Evolutionary conservation across 2,329 filamentous ascomycete genomes (phyloP), one percentile per base, ranked within the genome.

Genomic region (Colletotrichum euphorbiae): DNA sequence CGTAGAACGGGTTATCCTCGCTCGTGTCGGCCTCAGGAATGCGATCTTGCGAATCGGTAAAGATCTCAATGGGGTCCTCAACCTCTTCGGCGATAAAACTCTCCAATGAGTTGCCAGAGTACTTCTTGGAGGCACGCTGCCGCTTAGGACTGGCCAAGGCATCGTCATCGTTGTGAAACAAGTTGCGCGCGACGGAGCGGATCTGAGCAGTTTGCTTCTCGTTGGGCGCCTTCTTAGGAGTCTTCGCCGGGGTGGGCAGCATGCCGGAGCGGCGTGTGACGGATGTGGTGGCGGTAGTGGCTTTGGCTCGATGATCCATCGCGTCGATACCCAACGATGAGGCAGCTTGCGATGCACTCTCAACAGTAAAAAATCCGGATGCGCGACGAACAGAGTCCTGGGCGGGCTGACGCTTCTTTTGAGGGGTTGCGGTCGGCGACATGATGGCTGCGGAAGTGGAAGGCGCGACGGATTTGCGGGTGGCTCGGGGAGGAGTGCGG

Each of bases 211-310:
- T 79, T 28, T 82, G 82, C 74, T 86, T 82, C 73, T 82, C 80
- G 17, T 82, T 82, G 1, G 84, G 83, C 52, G 85, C 83, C 81
- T 91, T 93, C 77, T 86, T 85, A 3, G 89, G 93, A 3, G 93
- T 95, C 81, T 94, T 94, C 71, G 89, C 87, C 2, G 93, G 93
- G 3, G 93, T 95, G 15, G 91, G 91, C 51, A 94, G 86, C 85
- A 92, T 91, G 70, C 82, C 84, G 62, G 78, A 73, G 62, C 76
- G 73, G 62, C 79, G 78, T 17, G 80, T 74, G 55, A 77, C 55
- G 52, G 78, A 71, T 28, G 72, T 69, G 36, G 54, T 50, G 48
- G 70, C 56, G 33, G 62, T 38, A 38, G 51, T 15, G 31, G 28
- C 48, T 17, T 28, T 28, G 33, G 48, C 21, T 60, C 60, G 59